These are phyloP conservation scores for Aspergillus ruber DNA, from an alignment of 2,329 filamentous ascomycete genomes.

Conservation along the genomic window DNA sequence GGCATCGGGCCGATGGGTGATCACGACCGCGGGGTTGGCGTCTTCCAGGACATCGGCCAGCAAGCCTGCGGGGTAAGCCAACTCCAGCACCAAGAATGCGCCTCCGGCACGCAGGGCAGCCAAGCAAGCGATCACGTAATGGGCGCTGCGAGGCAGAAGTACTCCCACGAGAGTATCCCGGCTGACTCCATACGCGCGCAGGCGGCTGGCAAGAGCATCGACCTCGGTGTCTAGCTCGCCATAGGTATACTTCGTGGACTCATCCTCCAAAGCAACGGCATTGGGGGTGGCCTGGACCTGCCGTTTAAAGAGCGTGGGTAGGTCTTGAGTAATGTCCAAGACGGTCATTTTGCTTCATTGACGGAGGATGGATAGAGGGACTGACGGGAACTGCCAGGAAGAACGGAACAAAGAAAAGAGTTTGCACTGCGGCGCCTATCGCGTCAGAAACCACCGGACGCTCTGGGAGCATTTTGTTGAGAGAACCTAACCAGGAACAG, in stretches of 20 bases:
- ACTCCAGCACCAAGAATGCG: conserved; percentile 72
- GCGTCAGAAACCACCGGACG: too few species aligned
- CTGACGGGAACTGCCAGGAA: not conserved
- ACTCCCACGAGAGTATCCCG: conserved; percentile 71
- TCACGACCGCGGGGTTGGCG: conserved; percentile 62
- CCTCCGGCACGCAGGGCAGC: conserved; percentile 72
- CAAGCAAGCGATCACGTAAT: conserved; percentile 73
- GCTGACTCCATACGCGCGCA: conserved; percentile 62
- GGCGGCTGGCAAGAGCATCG: conserved; percentile 55
- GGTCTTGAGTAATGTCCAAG: conserved; percentile 65
- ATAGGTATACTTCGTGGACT: conserved; percentile 61
- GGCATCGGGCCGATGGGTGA: conserved; percentile 61
- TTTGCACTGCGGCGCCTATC: too few species aligned
- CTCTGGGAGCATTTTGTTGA: not conserved
- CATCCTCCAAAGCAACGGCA: conserved; percentile 67
- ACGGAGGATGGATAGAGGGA: not conserved
- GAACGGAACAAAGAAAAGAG: not conserved
- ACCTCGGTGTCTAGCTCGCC: conserved; percentile 64
- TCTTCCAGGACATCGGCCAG: conserved; percentile 72
- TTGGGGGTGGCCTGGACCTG: conserved; percentile 65
- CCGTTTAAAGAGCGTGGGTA: conserved; percentile 63
- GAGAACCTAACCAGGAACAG: not conserved
- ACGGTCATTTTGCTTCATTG: conserved; percentile 47
- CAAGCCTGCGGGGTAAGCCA: conserved; percentile 68
- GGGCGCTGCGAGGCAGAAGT: conserved; percentile 65